Conservation (phyloP, 177 flowering plant species). For the Vitis hybrid region DNA sequence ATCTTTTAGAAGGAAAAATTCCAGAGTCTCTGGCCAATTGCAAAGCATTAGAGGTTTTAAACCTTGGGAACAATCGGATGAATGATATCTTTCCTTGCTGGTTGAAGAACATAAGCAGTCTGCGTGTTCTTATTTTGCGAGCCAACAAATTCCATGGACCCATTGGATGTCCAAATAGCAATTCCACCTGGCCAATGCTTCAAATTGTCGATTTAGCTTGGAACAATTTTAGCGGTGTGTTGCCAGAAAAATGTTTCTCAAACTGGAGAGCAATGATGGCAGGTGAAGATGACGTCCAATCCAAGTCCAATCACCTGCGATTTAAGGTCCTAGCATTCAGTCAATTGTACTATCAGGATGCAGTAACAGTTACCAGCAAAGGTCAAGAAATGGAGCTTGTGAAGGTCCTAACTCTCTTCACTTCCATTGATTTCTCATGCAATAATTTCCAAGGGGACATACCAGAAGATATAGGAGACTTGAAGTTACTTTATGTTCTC, state of each 20-base stretch:
- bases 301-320: slow-evolving; percentile 13
- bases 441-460: slow-evolving; percentile 33
- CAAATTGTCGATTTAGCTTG: slow-evolving; percentile 36
- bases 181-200: slow-evolving; percentile 18
- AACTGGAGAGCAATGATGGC: slow-evolving; percentile 33
- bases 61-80: slow-evolving; percentile 28
- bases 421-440: slow-evolving; percentile 33
- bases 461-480: slow-evolving; percentile 23
- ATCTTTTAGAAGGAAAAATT: slow-evolving; percentile 33
- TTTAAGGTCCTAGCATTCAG: slow-evolving; percentile 10
- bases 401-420: slow-evolving; percentile 29
- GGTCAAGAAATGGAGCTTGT: slow-evolving; percentile 24
- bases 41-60: slow-evolving; percentile 28
- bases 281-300: slow-evolving; percentile 3
- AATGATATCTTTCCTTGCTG: slow-evolving; percentile 26
- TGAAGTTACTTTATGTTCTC: slow-evolving; percentile 22
- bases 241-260: slow-evolving; percentile 12
- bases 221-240: slow-evolving; percentile 29
- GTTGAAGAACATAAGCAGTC: slow-evolving; percentile 19
- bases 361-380: slow-evolving; percentile 31
- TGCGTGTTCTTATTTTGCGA: slow-evolving; percentile 32
- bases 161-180: slow-evolving; percentile 9
- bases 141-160: slow-evolving; percentile 29
- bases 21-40: slow-evolving; percentile 42
- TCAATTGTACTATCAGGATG: slow-evolving; percentile 24